Evolutionary conservation across 202 grass and related monocot genomes (phyloP), one percentile per base, ranked within the genome.

Genomic region (Panicum hallii): DNA sequence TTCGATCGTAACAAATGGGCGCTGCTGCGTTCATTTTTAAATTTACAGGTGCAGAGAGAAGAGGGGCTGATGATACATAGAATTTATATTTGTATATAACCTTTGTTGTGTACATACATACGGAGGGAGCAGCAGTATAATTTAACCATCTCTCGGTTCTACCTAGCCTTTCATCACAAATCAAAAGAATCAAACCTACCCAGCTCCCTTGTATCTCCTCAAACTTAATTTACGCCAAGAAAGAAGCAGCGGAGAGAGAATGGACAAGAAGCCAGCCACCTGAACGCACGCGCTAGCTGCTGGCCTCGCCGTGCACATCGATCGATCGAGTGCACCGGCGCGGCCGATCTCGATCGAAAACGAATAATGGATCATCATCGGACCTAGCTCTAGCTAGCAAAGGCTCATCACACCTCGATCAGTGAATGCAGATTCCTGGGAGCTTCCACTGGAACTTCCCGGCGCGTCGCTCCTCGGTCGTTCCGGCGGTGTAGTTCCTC

Each of bases 381-480:
- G 62, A 17, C 62, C 62, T 65, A 36, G 23, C 48, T 49, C 19
- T 63, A 15, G 22, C 58, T 12, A 63, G 60, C 47, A 0, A 14
- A 14, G 11, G 11, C 1, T 44, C 32, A 32, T n/a, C n/a, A n/a
- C n/a, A n/a, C n/a, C n/a, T 32, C 32, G 1, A 32, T 85, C 79
- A 94, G 77, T 95, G 93, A 83, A 95, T 93, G 79, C 93, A 96
- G 63, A 87, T 88, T 16, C 90, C 93, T 0, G 93, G 93, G n/a
- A 93, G 69, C 74, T 86, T 96, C 93, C 93, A 96, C 1, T 93
- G 90, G 79, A 93, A 93, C 78, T 84, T 91, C 0, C 93, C 91
- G 0, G 72, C 48, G 46, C 74, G 84, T 2, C 89, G 88, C 63
- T 93, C 87, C 0, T 80, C 69, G 5, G 77, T 43, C 0, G 93